A percentile compares a stretch with the other conserved stretches of the same genome.
Evolutionary conservation across 345 rosid genomes (phyloP).

Genomic region (Linum trigynum): DNA sequence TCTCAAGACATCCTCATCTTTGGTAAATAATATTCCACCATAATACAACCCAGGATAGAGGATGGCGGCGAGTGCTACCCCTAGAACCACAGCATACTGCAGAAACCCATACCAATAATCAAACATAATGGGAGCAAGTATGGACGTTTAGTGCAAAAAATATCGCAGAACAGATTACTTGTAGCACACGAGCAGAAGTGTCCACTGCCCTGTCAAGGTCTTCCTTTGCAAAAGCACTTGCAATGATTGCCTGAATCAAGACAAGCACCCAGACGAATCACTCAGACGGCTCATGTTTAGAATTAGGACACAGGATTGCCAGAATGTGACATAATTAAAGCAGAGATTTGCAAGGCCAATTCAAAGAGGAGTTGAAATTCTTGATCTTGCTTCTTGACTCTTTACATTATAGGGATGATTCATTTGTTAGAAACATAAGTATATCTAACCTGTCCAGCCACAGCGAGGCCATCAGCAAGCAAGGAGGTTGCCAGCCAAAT

Average conservation of each 20-base stretch:
- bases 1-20: slow-evolving; percentile 10
- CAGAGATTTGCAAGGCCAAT: background rate
- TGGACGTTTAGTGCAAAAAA: background rate
- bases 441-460: slow-evolving; percentile 24
- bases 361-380: background rate
- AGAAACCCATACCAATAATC: background rate
- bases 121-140: background rate
- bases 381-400: background rate
- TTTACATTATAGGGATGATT: background rate
- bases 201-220: slow-evolving; percentile 13
- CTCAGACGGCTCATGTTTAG: background rate
- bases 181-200: slow-evolving; percentile 16
- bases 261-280: background rate
- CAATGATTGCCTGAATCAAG: slow-evolving; percentile 16
- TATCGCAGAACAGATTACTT: slow-evolving; percentile 3
- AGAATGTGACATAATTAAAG: background rate
- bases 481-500: slow-evolving; percentile 20
- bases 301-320: background rate
- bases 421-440: background rate
- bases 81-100: slow-evolving; percentile 21
- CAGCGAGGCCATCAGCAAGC: slow-evolving; percentile 26
- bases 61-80: slow-evolving; percentile 11
- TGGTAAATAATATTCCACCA: slow-evolving; percentile 14
- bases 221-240: slow-evolving; percentile 20
- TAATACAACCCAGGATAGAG: slow-evolving; percentile 14